Evolutionary conservation across 345 rosid species (phyloP), one percentile per base, ranked within the genome.

Genomic region (Syzygium aromaticum): DNA sequence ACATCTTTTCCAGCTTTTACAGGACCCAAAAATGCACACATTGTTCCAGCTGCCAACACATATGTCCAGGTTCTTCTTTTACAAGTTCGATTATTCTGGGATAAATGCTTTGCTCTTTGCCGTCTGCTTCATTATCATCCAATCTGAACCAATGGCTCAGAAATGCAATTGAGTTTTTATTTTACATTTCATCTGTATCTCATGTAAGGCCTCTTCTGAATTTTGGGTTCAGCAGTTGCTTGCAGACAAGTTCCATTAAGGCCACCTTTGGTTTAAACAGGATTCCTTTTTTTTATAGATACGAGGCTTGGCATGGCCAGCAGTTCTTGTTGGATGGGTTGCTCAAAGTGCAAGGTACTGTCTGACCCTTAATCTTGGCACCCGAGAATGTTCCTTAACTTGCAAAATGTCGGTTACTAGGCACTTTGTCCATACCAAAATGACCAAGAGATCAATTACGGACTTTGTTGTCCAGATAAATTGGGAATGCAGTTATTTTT

Each of bases 301-400:
- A 86, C 87, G 91, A 77, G 93, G 91, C 56, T 87, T 89, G 59
- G 91, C 92, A 54, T 93, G 92, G 93, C 93, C 91, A 56, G 90
- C 90, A 8, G 57, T 91, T 89, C 91, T 93, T 33, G 88, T 87
- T 86, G 93, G 94, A 80, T 88, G 84, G 90, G 90, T 93, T n/a
- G 91, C 93, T 92, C 93, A 91, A 90, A 92, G 93, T 91, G 93
- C 92, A 77, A 93, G 94, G 93, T 93, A 51, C 21, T 53, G 17
- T 67, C 10, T 2, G 0, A n/a, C 2, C 77, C 77, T 28, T 28
- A n/a, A n/a, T 63, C 38, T 13, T 19, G 14, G 17, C 19, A 63
- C 33, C 38, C 77, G 28, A 13, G 9, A 63, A 30, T 63, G 17
- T 63, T 63, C 19, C 19, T 63, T n/a, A 63, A n/a, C 33, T n/a